phyloP scores from a whole-genome alignment of 2,329 filamentous ascomycete genomes.

The Onygenales sp. region DNA sequence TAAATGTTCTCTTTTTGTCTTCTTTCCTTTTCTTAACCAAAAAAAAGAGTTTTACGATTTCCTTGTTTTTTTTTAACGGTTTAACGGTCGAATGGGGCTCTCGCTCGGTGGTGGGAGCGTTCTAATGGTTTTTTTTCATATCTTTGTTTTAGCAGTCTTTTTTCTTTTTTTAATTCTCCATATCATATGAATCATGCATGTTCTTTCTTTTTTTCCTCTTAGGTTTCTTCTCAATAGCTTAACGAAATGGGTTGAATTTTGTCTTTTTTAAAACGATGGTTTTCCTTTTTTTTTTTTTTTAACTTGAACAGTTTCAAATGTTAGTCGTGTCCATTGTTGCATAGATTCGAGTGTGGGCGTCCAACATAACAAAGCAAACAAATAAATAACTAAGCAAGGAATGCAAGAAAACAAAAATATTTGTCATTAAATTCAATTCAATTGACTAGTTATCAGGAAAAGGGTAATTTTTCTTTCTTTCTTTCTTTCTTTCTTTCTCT shows the following conservation, averaged over 20 bases:
- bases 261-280: background rate
- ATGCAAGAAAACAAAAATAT: no score
- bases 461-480: background rate
- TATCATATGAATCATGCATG: background rate
- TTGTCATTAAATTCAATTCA: no score
- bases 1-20: constrained; percentile 32
- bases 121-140: no score
- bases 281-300: background rate
- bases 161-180: background rate
- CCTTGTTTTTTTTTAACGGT: no score
- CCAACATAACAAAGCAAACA: no score
- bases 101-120: no score
- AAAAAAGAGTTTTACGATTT: background rate
- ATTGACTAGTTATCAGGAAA: background rate
- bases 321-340: no score
- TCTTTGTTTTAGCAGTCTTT: background rate
- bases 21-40: background rate
- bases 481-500: background rate
- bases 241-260: background rate
- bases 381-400: no score
- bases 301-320: background rate
- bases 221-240: background rate
- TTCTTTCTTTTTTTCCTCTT: background rate
- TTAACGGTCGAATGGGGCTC: no score
- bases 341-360: no score